These are phyloP conservation scores for Schwanniomyces polymorphus DNA, from an alignment of 805 yeast genomes.

Conservation along the genomic window DNA sequence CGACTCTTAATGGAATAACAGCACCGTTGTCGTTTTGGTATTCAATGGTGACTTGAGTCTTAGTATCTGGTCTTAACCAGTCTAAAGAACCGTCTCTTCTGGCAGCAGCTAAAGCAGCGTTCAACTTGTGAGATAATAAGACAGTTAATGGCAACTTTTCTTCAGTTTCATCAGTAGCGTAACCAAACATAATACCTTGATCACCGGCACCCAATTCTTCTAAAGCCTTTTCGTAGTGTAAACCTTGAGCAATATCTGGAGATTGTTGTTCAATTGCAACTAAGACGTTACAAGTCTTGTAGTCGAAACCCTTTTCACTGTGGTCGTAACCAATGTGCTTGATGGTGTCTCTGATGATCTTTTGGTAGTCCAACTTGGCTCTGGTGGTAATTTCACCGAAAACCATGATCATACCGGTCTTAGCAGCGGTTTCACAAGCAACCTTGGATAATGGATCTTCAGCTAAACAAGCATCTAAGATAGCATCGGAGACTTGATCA, in stretches of 20 bases:
- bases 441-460: constrained; percentile 97
- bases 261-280: constrained; percentile 99
- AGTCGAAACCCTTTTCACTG: constrained; percentile 96
- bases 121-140: constrained; percentile 90
- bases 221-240: constrained; percentile 91
- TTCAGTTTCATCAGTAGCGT: constrained; percentile 98
- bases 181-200: constrained; percentile 99
- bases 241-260: constrained; percentile 98
- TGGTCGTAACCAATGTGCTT: constrained; percentile 97
- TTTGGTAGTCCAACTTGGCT: constrained; percentile 94
- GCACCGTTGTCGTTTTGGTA: constrained; percentile 94
- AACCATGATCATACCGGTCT: constrained; percentile 99
- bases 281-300: constrained; percentile 97
- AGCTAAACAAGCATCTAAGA: constrained; percentile 93
- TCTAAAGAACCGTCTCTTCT: constrained; percentile 93
- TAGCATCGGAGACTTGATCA: constrained; percentile 98
- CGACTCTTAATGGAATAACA: constrained; percentile 92
- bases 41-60: constrained; percentile 99
- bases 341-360: constrained; percentile 96
- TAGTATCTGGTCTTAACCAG: constrained; percentile 99
- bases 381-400: constrained; percentile 99
- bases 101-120: constrained; percentile 94
- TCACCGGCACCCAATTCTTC: constrained; percentile 99
- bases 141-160: constrained; percentile 96
- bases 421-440: constrained; percentile 98